Conservation (phyloP, 2,329 filamentous ascomycete species). For the Colletotrichum simmondsii region DNA sequence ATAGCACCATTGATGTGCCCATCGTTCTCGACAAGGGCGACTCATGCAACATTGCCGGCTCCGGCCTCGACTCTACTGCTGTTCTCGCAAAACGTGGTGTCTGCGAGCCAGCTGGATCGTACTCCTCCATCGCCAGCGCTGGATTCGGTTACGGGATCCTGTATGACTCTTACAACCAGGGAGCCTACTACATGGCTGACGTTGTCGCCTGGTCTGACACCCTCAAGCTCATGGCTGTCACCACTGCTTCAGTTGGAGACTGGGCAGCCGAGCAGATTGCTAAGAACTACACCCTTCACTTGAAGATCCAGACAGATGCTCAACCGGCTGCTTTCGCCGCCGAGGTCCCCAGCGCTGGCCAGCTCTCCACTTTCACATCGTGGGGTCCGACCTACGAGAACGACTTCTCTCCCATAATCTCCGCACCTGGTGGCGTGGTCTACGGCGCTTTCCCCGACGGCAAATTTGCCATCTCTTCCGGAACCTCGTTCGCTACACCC, state of each 20-base stretch:
- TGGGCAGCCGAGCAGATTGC: constrained; percentile 29
- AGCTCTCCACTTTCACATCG: constrained; percentile 35
- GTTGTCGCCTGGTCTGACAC: constrained; percentile 1
- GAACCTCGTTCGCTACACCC: constrained; percentile 37
- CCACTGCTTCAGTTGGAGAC: constrained; percentile 26
- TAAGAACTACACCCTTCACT: constrained; percentile 24
- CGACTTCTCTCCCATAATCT: constrained; percentile 34
- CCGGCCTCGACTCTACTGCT: constrained; percentile 12
- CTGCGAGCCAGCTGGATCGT: background rate
- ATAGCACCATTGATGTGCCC: constrained; percentile 20
- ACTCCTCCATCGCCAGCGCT: background rate
- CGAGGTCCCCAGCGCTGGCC: constrained; percentile 29
- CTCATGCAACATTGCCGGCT: constrained; percentile 32
- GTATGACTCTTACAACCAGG: constrained; percentile 37
- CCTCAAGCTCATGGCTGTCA: constrained; percentile 31
- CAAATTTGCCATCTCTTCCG: constrained; percentile 33
- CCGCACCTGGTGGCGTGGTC: constrained; percentile 35
- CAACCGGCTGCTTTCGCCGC: constrained; percentile 11
- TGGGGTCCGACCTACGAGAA: constrained; percentile 39
- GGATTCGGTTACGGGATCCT: constrained; percentile 33
- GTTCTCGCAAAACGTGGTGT: constrained; percentile 33
- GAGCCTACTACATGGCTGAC: constrained; percentile 31
- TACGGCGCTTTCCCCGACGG: constrained; percentile 36
- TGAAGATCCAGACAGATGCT: constrained; percentile 30
- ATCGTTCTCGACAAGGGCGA: constrained; percentile 31